A percentile compares a stretch with the other conserved stretches of the same genome.
Evolutionary conservation across 345 rosid genomes (phyloP).

Genomic region (Camelina laxa): DNA sequence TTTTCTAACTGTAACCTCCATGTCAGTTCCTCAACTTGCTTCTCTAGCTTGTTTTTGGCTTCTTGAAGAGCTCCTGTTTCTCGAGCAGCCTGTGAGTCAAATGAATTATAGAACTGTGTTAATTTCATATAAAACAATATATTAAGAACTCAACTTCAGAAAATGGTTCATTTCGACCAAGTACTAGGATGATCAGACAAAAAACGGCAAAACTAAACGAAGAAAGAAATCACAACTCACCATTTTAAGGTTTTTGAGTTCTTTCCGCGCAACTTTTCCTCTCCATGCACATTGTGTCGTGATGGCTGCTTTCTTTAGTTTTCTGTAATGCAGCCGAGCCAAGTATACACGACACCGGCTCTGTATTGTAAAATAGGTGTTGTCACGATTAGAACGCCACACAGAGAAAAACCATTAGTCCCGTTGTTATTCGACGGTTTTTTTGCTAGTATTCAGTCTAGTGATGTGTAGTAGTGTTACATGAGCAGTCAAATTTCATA

Average conservation of each 20-base stretch:
- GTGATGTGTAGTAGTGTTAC: slow-evolving; percentile 1
- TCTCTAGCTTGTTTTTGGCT: slow-evolving; percentile 96
- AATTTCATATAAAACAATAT: background rate
- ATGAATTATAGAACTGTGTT: slow-evolving; percentile 19
- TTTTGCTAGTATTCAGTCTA: slow-evolving; percentile 9
- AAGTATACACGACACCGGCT: slow-evolving; percentile 76
- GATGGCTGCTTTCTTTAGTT: slow-evolving; percentile 80
- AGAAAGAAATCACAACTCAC: slow-evolving; percentile 49
- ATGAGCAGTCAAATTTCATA: slow-evolving; percentile 10
- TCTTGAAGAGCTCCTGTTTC: slow-evolving; percentile 99
- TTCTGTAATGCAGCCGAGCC: slow-evolving; percentile 60
- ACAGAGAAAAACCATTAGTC: slow-evolving; percentile 6
- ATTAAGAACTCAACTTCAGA: slow-evolving; percentile 20
- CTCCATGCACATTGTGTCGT: slow-evolving; percentile 94
- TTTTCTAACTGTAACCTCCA: slow-evolving; percentile 98
- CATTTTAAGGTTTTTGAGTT: slow-evolving; percentile 92
- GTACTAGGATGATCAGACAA: slow-evolving; percentile 23
- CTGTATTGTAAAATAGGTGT: slow-evolving; percentile 49
- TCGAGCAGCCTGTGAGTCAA: slow-evolving; percentile 77
- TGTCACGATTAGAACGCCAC: slow-evolving; percentile 33
- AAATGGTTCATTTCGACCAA: slow-evolving; percentile 1
- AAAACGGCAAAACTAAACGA: slow-evolving; percentile 14
- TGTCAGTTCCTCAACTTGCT: slow-evolving; percentile 98
- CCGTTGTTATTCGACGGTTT: background rate
- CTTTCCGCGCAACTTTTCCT: slow-evolving; percentile 90